Evolutionary conservation across 345 rosid genomes (phyloP).

Genomic region (Heritiera fomes): DNA sequence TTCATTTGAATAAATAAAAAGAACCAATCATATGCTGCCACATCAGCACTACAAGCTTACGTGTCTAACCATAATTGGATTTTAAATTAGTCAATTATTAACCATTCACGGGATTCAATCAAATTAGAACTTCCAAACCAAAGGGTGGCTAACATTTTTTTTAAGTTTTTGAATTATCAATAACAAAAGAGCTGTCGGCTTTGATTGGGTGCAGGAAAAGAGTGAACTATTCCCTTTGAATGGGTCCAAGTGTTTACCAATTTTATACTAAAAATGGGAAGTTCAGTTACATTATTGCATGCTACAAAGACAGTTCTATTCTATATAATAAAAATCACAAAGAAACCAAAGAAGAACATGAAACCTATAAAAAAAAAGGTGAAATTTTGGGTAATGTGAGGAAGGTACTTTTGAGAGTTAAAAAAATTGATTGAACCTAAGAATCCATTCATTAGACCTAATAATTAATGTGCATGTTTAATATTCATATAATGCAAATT

Average conservation of each 20-base stretch:
- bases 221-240: background rate
- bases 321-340: too few species aligned
- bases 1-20: too few species aligned
- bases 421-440: too few species aligned
- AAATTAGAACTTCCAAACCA: background rate
- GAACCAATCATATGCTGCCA: too few species aligned
- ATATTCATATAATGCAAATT: too few species aligned
- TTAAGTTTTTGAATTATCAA: background rate
- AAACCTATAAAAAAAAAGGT: background rate
- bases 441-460: too few species aligned
- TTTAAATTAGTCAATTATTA: background rate
- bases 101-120: background rate
- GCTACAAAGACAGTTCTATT: background rate
- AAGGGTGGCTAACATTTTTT: background rate
- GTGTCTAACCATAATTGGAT: background rate
- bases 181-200: background rate
- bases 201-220: background rate
- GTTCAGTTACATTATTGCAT: conserved; percentile 12
- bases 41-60: background rate
- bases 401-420: background rate
- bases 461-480: too few species aligned
- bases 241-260: background rate
- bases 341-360: background rate
- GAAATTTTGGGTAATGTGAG: background rate
- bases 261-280: conserved; percentile 7